Base-by-base conservation (phyloP, 2,329 filamentous ascomycete genomes). In the Fusarium sp. region DNA sequence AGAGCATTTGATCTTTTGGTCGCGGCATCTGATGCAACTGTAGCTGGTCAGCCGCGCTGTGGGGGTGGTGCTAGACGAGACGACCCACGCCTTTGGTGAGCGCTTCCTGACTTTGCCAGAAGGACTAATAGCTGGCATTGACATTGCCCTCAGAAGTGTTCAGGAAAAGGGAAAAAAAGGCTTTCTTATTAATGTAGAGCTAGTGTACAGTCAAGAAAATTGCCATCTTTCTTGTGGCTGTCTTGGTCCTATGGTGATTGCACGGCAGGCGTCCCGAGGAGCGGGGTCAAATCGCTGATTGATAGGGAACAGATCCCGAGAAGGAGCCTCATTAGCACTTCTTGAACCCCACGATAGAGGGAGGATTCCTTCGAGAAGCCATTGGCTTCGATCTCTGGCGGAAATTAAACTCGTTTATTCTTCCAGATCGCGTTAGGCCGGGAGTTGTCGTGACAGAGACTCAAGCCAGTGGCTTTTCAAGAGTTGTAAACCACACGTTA, bases 1-100 rank as follows among this genome's bases (percentile, higher is more conserved):
- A 39, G 69, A 75, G 18, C 72, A 75, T 41, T 63, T 73, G 5
- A 75, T 75, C 48, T 75, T 73, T n/a, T 75, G 70, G 43, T 73
- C 73, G n/a, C 70, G 66, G 16, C 73, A 73, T 64, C 73, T 71
- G 59, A 73, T 63, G 43, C 72, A 75, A 14, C 70, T 75, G 18
- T 20, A 11, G 14, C 35, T 23, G 43, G 43, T 63, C 39, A 64
- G 64, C 48, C 6, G 63, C 30, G 9, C 10, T 50, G 13, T 10
- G 20, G 5, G 18, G 6, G 0, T 20, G 7, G 25, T 11, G 3
- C 10, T 32, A n/a, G 25, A 25, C 6, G 52, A 27, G 41, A 64
- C 25, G 18, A 61, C 72, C 30, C 45, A 75, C 73, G 72, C 73
- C 65, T 75, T 75, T 3, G 73, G 69, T 30, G 58, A 34, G 58